A percentile compares a stretch with the other conserved stretches of the same genome.
phyloP scores from a whole-genome alignment of 2,329 filamentous ascomycete species.

The Metarhizium album region DNA sequence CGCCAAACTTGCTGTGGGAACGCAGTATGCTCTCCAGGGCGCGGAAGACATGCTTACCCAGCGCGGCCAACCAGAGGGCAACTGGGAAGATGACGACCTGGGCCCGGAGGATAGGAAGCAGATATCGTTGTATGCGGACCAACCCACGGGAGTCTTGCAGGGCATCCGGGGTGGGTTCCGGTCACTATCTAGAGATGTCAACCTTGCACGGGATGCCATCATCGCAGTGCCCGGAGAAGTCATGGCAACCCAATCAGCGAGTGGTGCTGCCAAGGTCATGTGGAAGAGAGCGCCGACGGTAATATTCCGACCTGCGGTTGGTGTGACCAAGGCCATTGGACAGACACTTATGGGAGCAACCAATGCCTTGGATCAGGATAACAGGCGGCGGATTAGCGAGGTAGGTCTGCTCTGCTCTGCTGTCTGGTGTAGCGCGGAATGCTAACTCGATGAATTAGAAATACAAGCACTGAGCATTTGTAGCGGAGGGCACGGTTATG shows the following conservation, averaged over 20 bases:
- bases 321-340: constrained; percentile 77
- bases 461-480: constrained; percentile 32
- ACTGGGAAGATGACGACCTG: constrained; percentile 48
- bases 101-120: constrained; percentile 64
- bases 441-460: constrained; percentile 24
- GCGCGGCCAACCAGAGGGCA: constrained; percentile 24
- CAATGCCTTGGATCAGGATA: constrained; percentile 78
- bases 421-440: not conserved
- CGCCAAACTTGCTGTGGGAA: constrained; percentile 88
- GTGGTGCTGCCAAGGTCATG: constrained; percentile 69
- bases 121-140: constrained; percentile 87
- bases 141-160: constrained; percentile 79
- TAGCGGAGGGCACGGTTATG: not conserved
- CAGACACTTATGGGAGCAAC: constrained; percentile 86
- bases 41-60: constrained; percentile 68
- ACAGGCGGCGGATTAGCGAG: constrained; percentile 74
- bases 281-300: constrained; percentile 81
- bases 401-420: constrained; percentile 45
- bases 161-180: constrained; percentile 75
- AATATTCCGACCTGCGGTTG: constrained; percentile 81
- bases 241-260: constrained; percentile 73
- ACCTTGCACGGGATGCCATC: constrained; percentile 78
- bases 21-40: constrained; percentile 82
- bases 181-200: constrained; percentile 76
- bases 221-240: constrained; percentile 90